Evolutionary conservation across 441 rosid genomes (phyloP), one percentile per base, ranked within the genome.

Genomic region (Sinapis alba): DNA sequence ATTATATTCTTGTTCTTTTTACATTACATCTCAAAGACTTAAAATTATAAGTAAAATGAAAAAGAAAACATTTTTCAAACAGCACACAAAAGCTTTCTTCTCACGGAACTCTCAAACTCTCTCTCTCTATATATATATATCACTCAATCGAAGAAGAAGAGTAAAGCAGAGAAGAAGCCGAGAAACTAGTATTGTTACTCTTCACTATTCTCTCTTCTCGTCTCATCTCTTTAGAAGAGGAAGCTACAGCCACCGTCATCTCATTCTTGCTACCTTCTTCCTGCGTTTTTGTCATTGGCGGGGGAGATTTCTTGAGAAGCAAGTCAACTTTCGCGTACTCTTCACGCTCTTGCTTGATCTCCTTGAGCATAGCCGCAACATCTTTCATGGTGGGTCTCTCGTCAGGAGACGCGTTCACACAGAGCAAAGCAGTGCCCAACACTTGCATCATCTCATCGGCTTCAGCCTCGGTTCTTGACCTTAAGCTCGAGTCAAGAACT

Each of bases 361-460:
- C 97, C 76, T 89, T 88, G 60, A 92, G 93, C 97, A 92, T 95
- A 19, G 93, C 98, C 1, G 92, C 93, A 10, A 95, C 91, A 36
- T 92, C 99, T 84, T 89, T 92, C 99, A 92, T 95, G 3, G 88
- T 90, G 1, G 99, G 99, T 59, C 99, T 86, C 57, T 95, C 99
- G 0, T 87, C 94, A 0, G 98, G 98, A 30, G 82, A 72, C 1
- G 92, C 72, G 65, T 86, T 89, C 47, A 88, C 97, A 50, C 99
- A 95, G 56, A 95, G 34, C n/a, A 91, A 79, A 19, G 95, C 98
- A 18, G 90, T 84, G 7, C 98, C 96, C 72, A 95, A 56, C 24
- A 86, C 90, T 77, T 95, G 99, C 88, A 84, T 82, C 89, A 95
- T 95, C 76, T 91, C 99, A 61, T 88, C 90, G 0, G 86, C 83